Evolutionary conservation across 192 early-diverging fungal genomes (phyloP), one percentile per base, ranked within the genome.

Genomic region (Umbelopsis isabellina): DNA sequence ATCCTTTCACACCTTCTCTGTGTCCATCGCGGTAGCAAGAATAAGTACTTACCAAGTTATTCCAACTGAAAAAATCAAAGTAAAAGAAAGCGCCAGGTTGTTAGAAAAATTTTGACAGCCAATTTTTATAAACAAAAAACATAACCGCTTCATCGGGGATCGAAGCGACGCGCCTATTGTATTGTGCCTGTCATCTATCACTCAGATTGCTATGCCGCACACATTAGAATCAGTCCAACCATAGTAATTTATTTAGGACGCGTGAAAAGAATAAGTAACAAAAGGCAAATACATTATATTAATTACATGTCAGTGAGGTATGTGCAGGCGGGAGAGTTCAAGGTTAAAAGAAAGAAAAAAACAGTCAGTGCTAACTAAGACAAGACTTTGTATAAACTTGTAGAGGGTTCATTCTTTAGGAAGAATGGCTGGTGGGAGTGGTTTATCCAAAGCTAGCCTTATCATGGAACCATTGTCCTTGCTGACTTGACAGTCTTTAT

Each of bases 401-500:
- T 49, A 35, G 37, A 35, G 18, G 33, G 15, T 61, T 18, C 55
- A 35, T 25, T 13, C 18, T 8, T 8, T 35, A 35, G 27, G 15
- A 35, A 16, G 4, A 49, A 35, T 16, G 16, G 55, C 12, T 16
- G 55, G 55, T 35, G 55, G 55, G 16, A 61, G 27, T 22, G 55
- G 55, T 25, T 61, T 61, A 5, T 61, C 55, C 55, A 61, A 61
- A n/a, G 55, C 55, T 25, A 61, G 4, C 4, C 55, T 61, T 11
- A 61, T 35, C 2, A 18, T 16, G 27, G 55, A 61, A 35, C 30
- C 30, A 61, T 61, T 61, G 25, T 84, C 81, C 46, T 87, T 81
- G 8, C 86, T 84, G 23, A 91, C 82, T 9, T 86, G 81, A 65
- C 94, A 95, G 35, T 93, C 90, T 49, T 88, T 85, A 68, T 95